Conservation (phyloP, 1,284 basidiomycete genomes). For the Phlebopus sp. region DNA sequence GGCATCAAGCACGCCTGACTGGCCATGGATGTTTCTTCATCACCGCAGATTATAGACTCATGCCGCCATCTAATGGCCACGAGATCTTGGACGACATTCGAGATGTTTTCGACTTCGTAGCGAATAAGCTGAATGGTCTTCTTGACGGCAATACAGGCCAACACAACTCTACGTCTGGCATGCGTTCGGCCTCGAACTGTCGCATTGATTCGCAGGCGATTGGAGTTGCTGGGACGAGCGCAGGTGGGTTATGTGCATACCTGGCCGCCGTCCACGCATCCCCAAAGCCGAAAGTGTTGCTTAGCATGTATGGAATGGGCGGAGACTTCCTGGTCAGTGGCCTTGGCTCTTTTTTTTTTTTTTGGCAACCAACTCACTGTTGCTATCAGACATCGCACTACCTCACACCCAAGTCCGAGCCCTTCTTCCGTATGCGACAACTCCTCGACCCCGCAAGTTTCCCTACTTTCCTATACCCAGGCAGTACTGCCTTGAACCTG, state of each 20-base stretch:
- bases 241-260: conserved; percentile 63
- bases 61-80: conserved; percentile 56
- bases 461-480: conserved; percentile 33
- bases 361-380: background rate
- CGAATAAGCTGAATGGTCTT: conserved; percentile 23
- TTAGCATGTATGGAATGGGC: conserved; percentile 63
- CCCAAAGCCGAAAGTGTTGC: conserved; percentile 51
- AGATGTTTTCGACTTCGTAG: conserved; percentile 51
- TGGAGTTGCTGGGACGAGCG: conserved; percentile 56
- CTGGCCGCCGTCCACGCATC: conserved; percentile 51
- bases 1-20: conserved; percentile 41
- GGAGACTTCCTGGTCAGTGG: conserved; percentile 54
- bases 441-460: conserved; percentile 35
- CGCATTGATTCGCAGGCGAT: conserved; percentile 44
- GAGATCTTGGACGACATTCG: conserved; percentile 55
- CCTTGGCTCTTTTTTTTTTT: background rate
- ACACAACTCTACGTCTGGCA: background rate
- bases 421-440: conserved; percentile 41
- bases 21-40: conserved; percentile 52
- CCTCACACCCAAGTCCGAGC: conserved; percentile 35
- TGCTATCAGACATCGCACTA: conserved; percentile 36
- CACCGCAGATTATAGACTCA: conserved; percentile 58
- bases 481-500: conserved; percentile 24
- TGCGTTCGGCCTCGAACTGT: conserved; percentile 17
- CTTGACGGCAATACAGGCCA: conserved; percentile 5